Evolutionary conservation across 2,329 filamentous ascomycete species (phyloP).

Genomic region (Paraphaeosphaeria sporulosa): DNA sequence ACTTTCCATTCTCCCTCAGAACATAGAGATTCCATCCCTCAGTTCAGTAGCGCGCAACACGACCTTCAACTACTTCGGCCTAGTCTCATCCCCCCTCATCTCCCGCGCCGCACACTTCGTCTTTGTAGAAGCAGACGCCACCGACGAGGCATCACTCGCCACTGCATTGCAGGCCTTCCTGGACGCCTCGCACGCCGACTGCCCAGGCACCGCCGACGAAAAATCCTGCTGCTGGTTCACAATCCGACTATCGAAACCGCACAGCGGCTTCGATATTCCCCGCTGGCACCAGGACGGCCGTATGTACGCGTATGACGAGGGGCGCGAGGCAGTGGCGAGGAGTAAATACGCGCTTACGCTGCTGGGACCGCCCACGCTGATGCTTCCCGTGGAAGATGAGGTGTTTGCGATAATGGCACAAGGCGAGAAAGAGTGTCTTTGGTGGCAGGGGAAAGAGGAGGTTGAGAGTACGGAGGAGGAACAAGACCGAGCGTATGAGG

Average conservation of each 20-base stretch:
- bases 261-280: constrained; percentile 10
- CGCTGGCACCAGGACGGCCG: constrained; percentile 22
- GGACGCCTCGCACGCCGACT: constrained; percentile 10
- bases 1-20: background rate
- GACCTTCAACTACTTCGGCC: constrained; percentile 16
- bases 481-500: background rate
- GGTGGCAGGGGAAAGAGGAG: constrained; percentile 5
- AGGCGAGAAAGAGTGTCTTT: constrained; percentile 2
- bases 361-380: constrained; percentile 13
- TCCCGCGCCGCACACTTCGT: constrained; percentile 13
- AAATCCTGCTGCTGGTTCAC: constrained; percentile 16
- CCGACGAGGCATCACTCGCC: background rate
- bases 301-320: constrained; percentile 15
- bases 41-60: background rate
- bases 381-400: background rate
- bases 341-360: constrained; percentile 19
- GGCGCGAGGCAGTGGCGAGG: constrained; percentile 2
- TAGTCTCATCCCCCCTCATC: background rate
- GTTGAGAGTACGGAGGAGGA: background rate
- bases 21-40: constrained; percentile 1
- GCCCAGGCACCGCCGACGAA: constrained; percentile 4
- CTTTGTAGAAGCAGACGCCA: background rate
- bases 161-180: constrained; percentile 7
- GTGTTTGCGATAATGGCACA: constrained; percentile 4
- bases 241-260: constrained; percentile 15